These are phyloP conservation scores for Blakeslea trispora DNA, from an alignment of 371 early-diverging fungal species.

Conservation along the genomic window DNA sequence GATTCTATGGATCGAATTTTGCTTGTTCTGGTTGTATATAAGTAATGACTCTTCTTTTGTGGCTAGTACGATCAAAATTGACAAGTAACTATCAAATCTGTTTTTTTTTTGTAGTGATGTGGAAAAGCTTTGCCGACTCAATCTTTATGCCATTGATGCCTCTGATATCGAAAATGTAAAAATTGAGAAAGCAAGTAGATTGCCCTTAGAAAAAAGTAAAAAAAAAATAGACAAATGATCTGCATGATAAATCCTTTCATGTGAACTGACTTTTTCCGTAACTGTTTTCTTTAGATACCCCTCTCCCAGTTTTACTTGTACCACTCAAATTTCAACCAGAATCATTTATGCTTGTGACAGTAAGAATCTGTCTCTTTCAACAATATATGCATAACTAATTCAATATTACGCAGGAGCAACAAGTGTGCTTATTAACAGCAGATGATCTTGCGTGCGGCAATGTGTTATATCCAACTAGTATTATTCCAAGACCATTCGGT, in stretches of 20 bases:
- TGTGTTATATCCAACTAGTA: constrained; percentile 31
- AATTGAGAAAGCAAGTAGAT: constrained; percentile 35
- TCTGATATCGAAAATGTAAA: constrained; percentile 25
- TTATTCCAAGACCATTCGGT: constrained; percentile 26
- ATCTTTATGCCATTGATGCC: constrained; percentile 39
- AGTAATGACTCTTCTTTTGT: constrained; percentile 18
- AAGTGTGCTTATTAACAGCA: constrained; percentile 26
- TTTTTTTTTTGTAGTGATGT: constrained; percentile 36
- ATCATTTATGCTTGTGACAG: constrained; percentile 39
- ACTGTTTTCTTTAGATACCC: constrained; percentile 24
- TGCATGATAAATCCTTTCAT: no score
- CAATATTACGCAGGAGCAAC: constrained; percentile 25
- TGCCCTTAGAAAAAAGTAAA: constrained; percentile 41
- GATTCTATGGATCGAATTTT: constrained; percentile 32
- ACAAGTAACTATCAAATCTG: no score
- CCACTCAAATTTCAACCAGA: constrained; percentile 37
- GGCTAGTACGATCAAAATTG: no score
- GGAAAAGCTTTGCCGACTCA: constrained; percentile 34
- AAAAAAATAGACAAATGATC: no score
- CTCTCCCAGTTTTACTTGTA: constrained; percentile 40
- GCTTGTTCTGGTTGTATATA: constrained; percentile 35
- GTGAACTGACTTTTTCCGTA: not conserved
- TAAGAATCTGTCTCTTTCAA: constrained; percentile 14
- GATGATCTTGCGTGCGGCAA: constrained; percentile 42
- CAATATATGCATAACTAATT: no score